Conservation (phyloP, 495 filamentous ascomycete genomes). For the Penicillium waksmanii region DNA sequence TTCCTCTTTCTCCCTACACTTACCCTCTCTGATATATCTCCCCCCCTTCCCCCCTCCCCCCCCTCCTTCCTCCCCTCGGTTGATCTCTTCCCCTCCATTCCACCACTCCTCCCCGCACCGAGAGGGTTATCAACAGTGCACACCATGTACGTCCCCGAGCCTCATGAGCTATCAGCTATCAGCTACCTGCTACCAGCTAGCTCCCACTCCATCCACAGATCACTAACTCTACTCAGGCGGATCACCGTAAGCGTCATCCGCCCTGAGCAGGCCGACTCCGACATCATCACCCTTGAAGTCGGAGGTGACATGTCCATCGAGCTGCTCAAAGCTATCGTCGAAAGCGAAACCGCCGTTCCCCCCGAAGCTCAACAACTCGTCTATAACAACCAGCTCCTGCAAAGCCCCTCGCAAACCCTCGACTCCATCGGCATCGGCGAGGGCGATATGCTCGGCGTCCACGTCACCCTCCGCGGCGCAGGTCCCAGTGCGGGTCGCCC, state of each 20-base stretch:
- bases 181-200: not conserved
- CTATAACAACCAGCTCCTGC: slow-evolving; percentile 84
- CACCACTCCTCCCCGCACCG: not conserved
- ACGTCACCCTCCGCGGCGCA: slow-evolving; percentile 54
- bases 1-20: slow-evolving; percentile 2
- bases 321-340: slow-evolving; percentile 83
- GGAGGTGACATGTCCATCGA: slow-evolving; percentile 81
- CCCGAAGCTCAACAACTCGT: slow-evolving; percentile 63
- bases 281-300: slow-evolving; percentile 84
- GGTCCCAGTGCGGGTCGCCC: slow-evolving; percentile 6
- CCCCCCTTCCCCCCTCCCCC: slow-evolving; percentile 2
- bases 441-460: slow-evolving; percentile 90
- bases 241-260: slow-evolving; percentile 85
- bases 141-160: slow-evolving; percentile 6
- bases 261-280: slow-evolving; percentile 72
- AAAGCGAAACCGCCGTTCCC: slow-evolving; percentile 61
- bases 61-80: slow-evolving; percentile 4
- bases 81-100: slow-evolving; percentile 8
- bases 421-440: slow-evolving; percentile 80
- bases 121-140: not conserved
- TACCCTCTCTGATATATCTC: slow-evolving; percentile 4
- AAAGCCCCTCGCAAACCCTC: slow-evolving; percentile 76
- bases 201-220: not conserved
- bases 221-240: slow-evolving; percentile 53
- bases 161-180: not conserved